Evolutionary conservation across 352 stramenopile genomes (phyloP).

Genomic region (Pythium apleroticum): DNA sequence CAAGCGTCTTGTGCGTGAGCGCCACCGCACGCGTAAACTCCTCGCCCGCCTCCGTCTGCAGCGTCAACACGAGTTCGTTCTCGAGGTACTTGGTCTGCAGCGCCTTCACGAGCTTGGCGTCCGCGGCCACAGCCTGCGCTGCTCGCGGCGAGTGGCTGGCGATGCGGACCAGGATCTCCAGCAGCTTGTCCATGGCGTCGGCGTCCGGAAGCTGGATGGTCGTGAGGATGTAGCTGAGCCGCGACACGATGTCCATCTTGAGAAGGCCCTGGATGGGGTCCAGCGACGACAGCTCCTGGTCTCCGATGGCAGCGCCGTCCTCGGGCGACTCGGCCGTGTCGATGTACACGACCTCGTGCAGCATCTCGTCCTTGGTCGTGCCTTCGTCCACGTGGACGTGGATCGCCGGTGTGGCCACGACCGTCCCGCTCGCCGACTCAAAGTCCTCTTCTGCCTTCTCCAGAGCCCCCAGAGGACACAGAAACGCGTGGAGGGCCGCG

Average conservation of each 20-base stretch:
- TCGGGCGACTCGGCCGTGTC: conserved; percentile 26
- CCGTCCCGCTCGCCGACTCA: conserved; percentile 7
- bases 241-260: conserved; percentile 31
- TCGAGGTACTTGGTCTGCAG: conserved; percentile 29
- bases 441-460: conserved; percentile 1
- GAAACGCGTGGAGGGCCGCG: conserved; percentile 29
- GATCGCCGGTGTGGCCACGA: conserved; percentile 17
- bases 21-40: conserved; percentile 13
- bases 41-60: conserved; percentile 18
- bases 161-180: conserved; percentile 32
- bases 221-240: conserved; percentile 31
- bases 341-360: conserved; percentile 29
- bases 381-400: conserved; percentile 23
- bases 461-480: conserved; percentile 7
- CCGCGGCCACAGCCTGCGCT: conserved; percentile 13
- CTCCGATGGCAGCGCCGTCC: conserved; percentile 26
- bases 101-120: conserved; percentile 21
- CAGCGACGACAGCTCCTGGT: conserved; percentile 30
- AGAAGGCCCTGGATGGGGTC: conserved; percentile 36
- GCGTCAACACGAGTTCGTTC: conserved; percentile 27
- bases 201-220: conserved; percentile 25
- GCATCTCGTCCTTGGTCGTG: conserved; percentile 22
- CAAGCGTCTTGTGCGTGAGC: conserved; percentile 16
- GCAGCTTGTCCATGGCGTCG: conserved; percentile 29
- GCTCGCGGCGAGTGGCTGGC: conserved; percentile 30